A percentile compares a stretch with the other conserved stretches of the same genome.
These are phyloP conservation scores for Jackrogersella multiformis DNA, from an alignment of 495 filamentous ascomycete genomes.

Conservation along the genomic window DNA sequence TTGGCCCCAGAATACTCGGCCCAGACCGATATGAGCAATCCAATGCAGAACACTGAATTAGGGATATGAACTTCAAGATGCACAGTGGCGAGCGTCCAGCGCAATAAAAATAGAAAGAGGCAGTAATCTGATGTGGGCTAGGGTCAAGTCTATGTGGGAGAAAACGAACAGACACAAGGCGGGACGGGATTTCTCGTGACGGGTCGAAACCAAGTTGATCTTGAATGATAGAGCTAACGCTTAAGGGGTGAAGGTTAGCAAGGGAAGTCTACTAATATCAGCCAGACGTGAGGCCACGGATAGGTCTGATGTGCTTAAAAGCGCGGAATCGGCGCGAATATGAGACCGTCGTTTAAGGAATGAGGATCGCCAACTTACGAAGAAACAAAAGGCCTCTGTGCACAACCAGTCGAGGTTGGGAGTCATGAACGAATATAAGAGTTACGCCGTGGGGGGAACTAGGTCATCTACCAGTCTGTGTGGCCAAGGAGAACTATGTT, in stretches of 20 bases:
- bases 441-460: background rate
- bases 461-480: slow-evolving; percentile 20
- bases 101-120: background rate
- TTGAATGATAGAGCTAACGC: background rate
- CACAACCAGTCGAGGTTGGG: background rate
- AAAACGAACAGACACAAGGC: background rate
- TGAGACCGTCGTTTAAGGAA: slow-evolving; percentile 10
- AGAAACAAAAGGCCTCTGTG: slow-evolving; percentile 10
- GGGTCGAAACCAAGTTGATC: background rate
- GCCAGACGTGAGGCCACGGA: background rate
- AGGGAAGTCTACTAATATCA: slow-evolving; percentile 4
- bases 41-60: slow-evolving; percentile 18
- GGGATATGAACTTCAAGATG: slow-evolving; percentile 13
- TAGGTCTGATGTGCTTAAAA: background rate
- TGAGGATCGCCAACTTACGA: slow-evolving; percentile 22
- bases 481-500: slow-evolving; percentile 10
- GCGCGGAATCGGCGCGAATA: background rate
- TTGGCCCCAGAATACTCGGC: slow-evolving; percentile 32
- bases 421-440: slow-evolving; percentile 1
- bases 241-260: background rate
- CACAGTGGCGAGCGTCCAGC: slow-evolving; percentile 4
- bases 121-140: slow-evolving; percentile 1
- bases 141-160: background rate
- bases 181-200: background rate
- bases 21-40: slow-evolving; percentile 30